Conservation (phyloP, 768 basidiomycete species). For the Leccinum rimulosum region DNA sequence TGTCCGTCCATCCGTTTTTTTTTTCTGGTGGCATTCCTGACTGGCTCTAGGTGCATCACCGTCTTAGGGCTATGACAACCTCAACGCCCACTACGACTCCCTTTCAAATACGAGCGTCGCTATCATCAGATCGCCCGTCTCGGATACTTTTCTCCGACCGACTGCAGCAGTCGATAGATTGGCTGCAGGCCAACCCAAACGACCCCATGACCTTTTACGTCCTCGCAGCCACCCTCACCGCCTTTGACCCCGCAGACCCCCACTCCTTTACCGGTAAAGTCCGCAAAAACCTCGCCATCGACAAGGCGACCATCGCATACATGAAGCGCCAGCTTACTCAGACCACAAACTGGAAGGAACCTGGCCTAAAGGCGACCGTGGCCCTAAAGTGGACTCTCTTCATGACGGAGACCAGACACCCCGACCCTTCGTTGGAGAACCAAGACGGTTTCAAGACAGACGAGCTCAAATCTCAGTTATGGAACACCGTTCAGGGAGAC, state of each 20-base stretch:
- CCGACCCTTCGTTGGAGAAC: constrained; percentile 61
- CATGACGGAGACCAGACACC: constrained; percentile 71
- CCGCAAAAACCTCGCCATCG: constrained; percentile 49
- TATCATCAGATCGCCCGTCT: constrained; percentile 58
- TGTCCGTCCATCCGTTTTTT: constrained; percentile 34
- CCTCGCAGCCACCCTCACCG: constrained; percentile 59
- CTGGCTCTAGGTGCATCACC: constrained; percentile 39
- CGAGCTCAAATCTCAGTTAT: constrained; percentile 77
- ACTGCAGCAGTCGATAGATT: constrained; percentile 67
- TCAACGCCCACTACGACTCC: constrained; percentile 67
- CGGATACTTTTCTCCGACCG: constrained; percentile 56
- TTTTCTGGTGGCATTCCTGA: neutral
- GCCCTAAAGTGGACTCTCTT: constrained; percentile 42
- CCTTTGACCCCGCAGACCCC: constrained; percentile 67
- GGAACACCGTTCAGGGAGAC: constrained; percentile 81
- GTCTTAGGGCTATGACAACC: constrained; percentile 61
- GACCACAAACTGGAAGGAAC: constrained; percentile 60
- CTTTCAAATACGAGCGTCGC: constrained; percentile 68
- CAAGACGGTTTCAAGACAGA: constrained; percentile 69
- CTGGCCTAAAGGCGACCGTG: too few species aligned
- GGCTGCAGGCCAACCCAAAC: constrained; percentile 63
- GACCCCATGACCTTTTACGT: constrained; percentile 70
- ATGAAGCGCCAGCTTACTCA: constrained; percentile 54
- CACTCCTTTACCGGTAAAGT: constrained; percentile 40
- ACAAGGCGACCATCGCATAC: constrained; percentile 45